These are phyloP conservation scores for Maudiozyma serrabonitensis DNA, from an alignment of 805 yeast genomes.

Conservation along the genomic window DNA sequence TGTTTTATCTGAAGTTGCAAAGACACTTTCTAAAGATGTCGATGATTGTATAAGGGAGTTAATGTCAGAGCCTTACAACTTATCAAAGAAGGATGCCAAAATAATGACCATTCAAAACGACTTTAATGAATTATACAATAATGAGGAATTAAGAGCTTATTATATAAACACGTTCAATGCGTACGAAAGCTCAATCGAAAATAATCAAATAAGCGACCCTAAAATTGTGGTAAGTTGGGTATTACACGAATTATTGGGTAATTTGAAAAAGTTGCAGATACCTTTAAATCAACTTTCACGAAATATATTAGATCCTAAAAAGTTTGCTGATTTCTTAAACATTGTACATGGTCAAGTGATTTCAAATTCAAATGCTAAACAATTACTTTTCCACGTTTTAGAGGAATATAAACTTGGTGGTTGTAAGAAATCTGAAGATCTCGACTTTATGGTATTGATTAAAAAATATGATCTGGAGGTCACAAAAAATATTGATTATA, in stretches of 20 bases:
- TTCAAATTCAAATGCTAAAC: slow-evolving; percentile 60
- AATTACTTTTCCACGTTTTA: slow-evolving; percentile 53
- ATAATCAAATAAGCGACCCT: slow-evolving; percentile 15
- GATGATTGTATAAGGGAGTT: slow-evolving; percentile 45
- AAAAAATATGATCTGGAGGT: slow-evolving; percentile 42
- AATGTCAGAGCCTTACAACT: slow-evolving; percentile 38
- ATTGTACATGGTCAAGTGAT: slow-evolving; percentile 39
- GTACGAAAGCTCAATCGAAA: slow-evolving; percentile 29
- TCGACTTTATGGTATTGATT: slow-evolving; percentile 37
- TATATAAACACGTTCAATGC: slow-evolving; percentile 32
- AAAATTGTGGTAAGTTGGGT: slow-evolving; percentile 65
- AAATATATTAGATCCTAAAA: slow-evolving; percentile 31
- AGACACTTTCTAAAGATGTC: slow-evolving; percentile 48
- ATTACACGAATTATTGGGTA: slow-evolving; percentile 70
- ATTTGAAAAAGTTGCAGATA: slow-evolving; percentile 42
- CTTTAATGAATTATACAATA: slow-evolving; percentile 19
- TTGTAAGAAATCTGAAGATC: slow-evolving; percentile 3
- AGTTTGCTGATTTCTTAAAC: slow-evolving; percentile 46
- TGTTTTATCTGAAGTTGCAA: slow-evolving; percentile 35
- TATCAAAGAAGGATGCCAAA: slow-evolving; percentile 67
- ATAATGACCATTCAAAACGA: slow-evolving; percentile 43
- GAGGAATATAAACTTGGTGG: slow-evolving; percentile 35
- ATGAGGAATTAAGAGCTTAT: slow-evolving; percentile 38
- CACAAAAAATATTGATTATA: slow-evolving; percentile 25
- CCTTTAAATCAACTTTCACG: slow-evolving; percentile 24